Evolutionary conservation across 345 rosid genomes (phyloP), one percentile per base, ranked within the genome.

Genomic region (Raphanus raphanistrum): DNA sequence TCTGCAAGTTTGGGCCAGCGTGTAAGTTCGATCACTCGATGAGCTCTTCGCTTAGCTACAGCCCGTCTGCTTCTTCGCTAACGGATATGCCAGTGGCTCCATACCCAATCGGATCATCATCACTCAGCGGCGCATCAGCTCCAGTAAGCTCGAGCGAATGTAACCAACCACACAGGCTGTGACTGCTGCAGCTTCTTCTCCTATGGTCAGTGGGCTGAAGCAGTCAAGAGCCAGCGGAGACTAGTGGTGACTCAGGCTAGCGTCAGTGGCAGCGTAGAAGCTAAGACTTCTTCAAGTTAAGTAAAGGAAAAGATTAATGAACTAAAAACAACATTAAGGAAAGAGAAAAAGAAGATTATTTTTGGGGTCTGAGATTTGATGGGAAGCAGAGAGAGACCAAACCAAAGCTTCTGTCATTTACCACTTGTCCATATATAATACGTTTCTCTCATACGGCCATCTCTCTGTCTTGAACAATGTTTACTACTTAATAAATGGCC

Each of bases 11-110:
- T 72, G 92, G 94, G 25, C 63, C 87, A 17, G 84, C 91, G 2
- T 92, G 98, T 82, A 91, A 84, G 84, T 96, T 89, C 66, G 93
- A 96, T 67, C 99, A 96, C 85, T 89, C 96, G 5, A 85, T 86
- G 84, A 86, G 87, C 76, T 70, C 83, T 74, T 69, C 83, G 0
- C 84, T 87, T 28, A 87, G 92, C 79, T 90, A 92, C 92, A 92
- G 91, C 73, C 94, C 97, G 6, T 93, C 98, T 3, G 96, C 91
- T 15, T 96, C 97, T 76, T 93, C 99, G 54, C 85, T 96, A 12
- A 81, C 89, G 10, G 99, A 96, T 79, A 91, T 96, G 92, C 98
- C 98, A 0, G 92, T 93, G 50, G 88, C 91, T 9, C 94, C 98
- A 28, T 91, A 88, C 76, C 92, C 94, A 15, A 88, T 88, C 61